Base-by-base conservation (phyloP, 371 early-diverging fungal species). In the Apophysomyces sp. region DNA sequence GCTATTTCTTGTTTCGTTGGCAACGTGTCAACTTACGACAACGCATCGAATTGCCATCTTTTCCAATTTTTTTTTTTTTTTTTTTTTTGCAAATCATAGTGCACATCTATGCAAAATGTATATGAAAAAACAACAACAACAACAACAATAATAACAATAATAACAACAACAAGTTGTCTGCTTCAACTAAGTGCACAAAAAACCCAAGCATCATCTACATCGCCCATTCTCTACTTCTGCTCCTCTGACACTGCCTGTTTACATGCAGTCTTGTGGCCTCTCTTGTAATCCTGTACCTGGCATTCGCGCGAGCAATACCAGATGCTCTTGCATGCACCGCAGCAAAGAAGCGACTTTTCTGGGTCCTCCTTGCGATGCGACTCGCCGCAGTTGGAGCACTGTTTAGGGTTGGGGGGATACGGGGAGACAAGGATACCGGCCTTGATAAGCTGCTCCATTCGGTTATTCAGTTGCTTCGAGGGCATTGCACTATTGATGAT, bases 291-390 rank as follows among this genome's bases (percentile, higher is more conserved):
- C 16, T 66, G 58, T 18, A 80, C 81, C 70, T 86, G 87, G 69
- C 87, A 86, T 8, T 85, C 84, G 61, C 83, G 77, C 58, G 80
- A 80, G 68, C 87, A 86, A 62, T 86, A 86, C 71, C 84, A 85
- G 36, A 85, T 83, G 63, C 78, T 77, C 72, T 71, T 77, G 71
- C 87, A 86, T 54, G 78, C 84, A 70, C 79, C 80, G 64, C 87
- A 86, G 70, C 80, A 79, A 57, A 84, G 69, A 54, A 86, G 66
- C 12, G 85, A 73, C 62, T 81, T 66, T 29, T 76, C 80, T 39
- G 81, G 74, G 27, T 79, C 72, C 62, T 82, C 84, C 60, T 82
- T 76, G 11, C 71, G 75, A 51, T 74, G 71, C 18, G 66, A 53
- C 28, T 78, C 70, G 65, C 80, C 82, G 61, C 86, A 86, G 66